phyloP scores from a whole-genome alignment of 2,329 filamentous ascomycete genomes.

The Claviceps sp. region DNA sequence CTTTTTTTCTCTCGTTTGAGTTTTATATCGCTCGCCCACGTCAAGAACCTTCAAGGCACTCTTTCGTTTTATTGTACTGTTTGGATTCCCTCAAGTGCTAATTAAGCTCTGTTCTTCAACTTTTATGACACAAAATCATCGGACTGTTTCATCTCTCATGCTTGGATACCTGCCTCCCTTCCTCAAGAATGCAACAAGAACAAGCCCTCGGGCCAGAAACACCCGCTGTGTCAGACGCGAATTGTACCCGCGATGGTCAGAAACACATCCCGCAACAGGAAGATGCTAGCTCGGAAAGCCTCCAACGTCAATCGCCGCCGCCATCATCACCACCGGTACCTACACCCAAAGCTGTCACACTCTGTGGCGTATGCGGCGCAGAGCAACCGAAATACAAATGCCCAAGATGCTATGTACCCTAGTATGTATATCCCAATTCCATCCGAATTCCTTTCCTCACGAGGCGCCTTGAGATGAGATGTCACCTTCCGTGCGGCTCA shows the following conservation, averaged over 20 bases:
- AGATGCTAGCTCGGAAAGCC: not conserved
- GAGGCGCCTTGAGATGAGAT: not conserved
- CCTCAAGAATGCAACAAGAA: constrained; percentile 1
- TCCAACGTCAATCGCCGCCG: not conserved
- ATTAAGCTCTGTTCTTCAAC: not conserved
- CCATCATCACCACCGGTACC: not conserved
- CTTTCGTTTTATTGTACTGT: too few species aligned
- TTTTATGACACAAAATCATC: not conserved
- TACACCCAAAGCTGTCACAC: constrained; percentile 7
- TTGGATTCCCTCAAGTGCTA: too few species aligned
- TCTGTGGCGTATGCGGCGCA: constrained; percentile 39
- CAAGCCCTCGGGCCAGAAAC: not conserved
- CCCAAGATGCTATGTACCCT: constrained; percentile 41
- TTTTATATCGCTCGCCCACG: not conserved
- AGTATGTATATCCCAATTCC: constrained; percentile 29
- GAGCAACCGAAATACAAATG: constrained; percentile 49
- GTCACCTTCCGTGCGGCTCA: not conserved
- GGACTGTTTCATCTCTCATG: not conserved
- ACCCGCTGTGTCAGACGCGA: not conserved
- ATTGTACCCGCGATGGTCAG: too few species aligned
- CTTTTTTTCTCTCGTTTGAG: not conserved
- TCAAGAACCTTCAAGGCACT: not conserved
- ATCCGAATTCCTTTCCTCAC: not conserved
- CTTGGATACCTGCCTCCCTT: not conserved
- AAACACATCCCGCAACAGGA: not conserved